Evolutionary conservation across 176 grass and related monocot genomes (phyloP).

Genomic region (Eremochloa ophiuroides): DNA sequence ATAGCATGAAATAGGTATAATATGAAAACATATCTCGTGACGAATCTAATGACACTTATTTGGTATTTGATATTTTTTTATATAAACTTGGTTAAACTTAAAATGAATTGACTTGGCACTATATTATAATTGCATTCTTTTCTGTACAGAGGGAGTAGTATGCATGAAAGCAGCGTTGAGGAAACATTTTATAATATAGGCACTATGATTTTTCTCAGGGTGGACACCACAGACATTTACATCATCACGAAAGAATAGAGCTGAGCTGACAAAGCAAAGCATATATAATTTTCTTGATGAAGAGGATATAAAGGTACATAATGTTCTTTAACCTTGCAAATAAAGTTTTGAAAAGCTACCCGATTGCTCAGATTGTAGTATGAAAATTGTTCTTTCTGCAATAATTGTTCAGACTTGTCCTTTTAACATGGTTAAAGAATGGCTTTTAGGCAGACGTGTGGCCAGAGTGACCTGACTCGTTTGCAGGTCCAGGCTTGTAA

Average conservation of each 20-base stretch:
- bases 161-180: not conserved
- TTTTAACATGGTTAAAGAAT: not conserved
- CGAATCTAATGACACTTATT: not conserved
- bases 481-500: not conserved
- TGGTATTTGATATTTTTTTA: not conserved
- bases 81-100: not conserved
- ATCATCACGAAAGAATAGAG: slow-evolving; percentile 86
- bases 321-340: slow-evolving; percentile 14
- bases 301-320: slow-evolving; percentile 83
- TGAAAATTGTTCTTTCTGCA: not conserved
- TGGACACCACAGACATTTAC: slow-evolving; percentile 87
- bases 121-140: not conserved
- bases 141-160: not conserved
- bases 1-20: not conserved
- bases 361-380: not conserved
- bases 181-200: slow-evolving; percentile 2
- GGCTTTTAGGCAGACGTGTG: not conserved
- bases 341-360: not conserved
- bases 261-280: slow-evolving; percentile 77
- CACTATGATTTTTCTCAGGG: slow-evolving; percentile 46
- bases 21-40: not conserved
- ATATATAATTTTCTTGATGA: slow-evolving; percentile 94
- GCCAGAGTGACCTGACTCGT: not conserved
- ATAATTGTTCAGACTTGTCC: not conserved
- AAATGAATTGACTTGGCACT: not conserved